Evolutionary conservation across 768 basidiomycete genomes (phyloP), one percentile per base, ranked within the genome.

Genomic region (Lentinula aciculospora): DNA sequence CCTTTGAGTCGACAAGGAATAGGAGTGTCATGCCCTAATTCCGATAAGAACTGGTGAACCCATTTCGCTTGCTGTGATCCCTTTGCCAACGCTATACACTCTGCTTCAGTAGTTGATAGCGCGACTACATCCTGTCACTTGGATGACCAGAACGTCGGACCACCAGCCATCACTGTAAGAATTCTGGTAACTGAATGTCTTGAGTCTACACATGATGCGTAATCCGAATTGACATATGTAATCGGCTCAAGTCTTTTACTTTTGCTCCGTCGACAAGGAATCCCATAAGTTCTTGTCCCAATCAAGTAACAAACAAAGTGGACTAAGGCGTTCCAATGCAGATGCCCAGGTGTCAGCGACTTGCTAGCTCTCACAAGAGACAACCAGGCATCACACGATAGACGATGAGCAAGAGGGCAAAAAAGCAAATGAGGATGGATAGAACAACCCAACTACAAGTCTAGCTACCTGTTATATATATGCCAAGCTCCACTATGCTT

Each of bases 61-160:
- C 47, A 49, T 49, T 29, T 49, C 25, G 36, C 32, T 7, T 55
- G 53, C n/a, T 42, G 53, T 3, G 28, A 13, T 4, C 37, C 53
- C 29, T 40, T 40, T 17, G 37, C 31, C 27, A 42, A 17, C 29
- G 53, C 42, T 1, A 39, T 42, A 23, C 27, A n/a, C n/a, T n/a
- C n/a, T n/a, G n/a, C n/a, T n/a, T n/a, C n/a, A n/a, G n/a, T n/a
- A n/a, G n/a, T n/a, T n/a, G n/a, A n/a, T n/a, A n/a, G n/a, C n/a
- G n/a, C n/a, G n/a, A n/a, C n/a, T n/a, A n/a, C n/a, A n/a, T n/a
- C n/a, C n/a, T n/a, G n/a, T n/a, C n/a, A n/a, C n/a, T n/a, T n/a
- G n/a, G n/a, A n/a, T n/a, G n/a, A 40, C 40, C 53, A 55, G 29
- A 55, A 55, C 12, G 29, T 31, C 7, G 53, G 53, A 5, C 53